Base-by-base conservation (phyloP, 148 eudicot genomes). In the Diospyros kaki region DNA sequence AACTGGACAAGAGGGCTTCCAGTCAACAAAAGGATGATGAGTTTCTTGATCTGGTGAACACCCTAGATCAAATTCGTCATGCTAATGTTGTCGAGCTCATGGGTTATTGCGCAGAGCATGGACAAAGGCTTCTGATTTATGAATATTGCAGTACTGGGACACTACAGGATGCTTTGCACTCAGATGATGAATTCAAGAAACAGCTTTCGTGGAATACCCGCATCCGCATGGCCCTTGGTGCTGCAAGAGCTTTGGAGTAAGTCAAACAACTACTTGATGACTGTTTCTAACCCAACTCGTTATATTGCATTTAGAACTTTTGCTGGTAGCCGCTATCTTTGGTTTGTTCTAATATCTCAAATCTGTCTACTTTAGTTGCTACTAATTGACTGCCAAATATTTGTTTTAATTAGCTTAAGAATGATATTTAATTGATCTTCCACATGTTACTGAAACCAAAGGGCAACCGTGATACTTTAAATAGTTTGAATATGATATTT, bases 211-310 rank as follows among this genome's bases (percentile, higher is more conserved):
- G 98, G 98, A 87, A 84, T 82, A 82, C 80, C 53, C 98, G 98
- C 72, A 84, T 86, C 52, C 81, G 84, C 77, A 92, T 95, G 96
- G 97, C 97, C 68, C 94, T 95, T 75, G 98, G 97, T 79, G 90
- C 96, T 81, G 98, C 98, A 76, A 86, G 98, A 83, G 98, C 97
- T 70, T 82, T 95, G 70, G 97, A 92, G 98, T 95, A 89, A 83
- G 96, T 87, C 14, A 48, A 77, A 64, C 12, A 42, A 58, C 72
- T 28, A 70, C 44, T 61, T 2, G 58, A 7, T 46, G 12, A 64
- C 11, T 42, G 54, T 50, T 68, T 66, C 65, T 46, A 1, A 6
- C 12, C 5, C 58, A 50, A 41, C 68, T 46, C 46, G 5, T 62
- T 45, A 46, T 64, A 41, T 1, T 42, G 68, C n/a, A 64, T 64